Evolutionary conservation across 768 basidiomycete species (phyloP).

Genomic region (Amanita jacksonii): DNA sequence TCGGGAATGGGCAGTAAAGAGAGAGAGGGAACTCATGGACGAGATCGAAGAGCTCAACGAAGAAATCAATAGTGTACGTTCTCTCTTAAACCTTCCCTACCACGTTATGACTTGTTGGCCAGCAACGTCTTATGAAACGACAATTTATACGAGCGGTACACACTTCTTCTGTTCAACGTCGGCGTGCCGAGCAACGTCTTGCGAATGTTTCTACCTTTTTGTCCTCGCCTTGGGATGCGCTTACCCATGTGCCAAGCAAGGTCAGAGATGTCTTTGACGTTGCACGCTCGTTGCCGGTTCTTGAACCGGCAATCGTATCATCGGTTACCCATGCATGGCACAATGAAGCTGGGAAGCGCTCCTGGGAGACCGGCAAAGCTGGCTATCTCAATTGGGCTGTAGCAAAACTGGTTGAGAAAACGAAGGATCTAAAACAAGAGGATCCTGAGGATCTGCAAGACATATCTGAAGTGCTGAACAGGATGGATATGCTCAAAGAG

Average conservation of each 20-base stretch:
- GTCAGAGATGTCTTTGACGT: slow-evolving; percentile 35
- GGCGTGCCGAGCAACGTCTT: slow-evolving; percentile 34
- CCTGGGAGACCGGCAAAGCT: slow-evolving; percentile 67
- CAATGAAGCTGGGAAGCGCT: slow-evolving; percentile 59
- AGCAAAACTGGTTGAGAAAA: slow-evolving; percentile 35
- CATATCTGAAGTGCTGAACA: slow-evolving; percentile 3
- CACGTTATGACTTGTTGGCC: slow-evolving; percentile 3
- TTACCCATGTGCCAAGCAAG: slow-evolving; percentile 30
- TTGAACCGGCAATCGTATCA: slow-evolving; percentile 28
- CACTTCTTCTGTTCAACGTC: slow-evolving; percentile 34
- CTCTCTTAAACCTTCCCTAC: slow-evolving; percentile 2
- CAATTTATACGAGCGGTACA: slow-evolving; percentile 45
- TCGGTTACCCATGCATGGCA: slow-evolving; percentile 32
- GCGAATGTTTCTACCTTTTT: slow-evolving; percentile 34
- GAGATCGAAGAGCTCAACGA: slow-evolving; percentile 61
- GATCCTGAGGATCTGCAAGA: slow-evolving; percentile 7
- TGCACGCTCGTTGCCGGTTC: slow-evolving; percentile 39
- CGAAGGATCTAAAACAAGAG: slow-evolving; percentile 15
- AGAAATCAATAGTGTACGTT: slow-evolving; percentile 60
- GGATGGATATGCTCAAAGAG: slow-evolving; percentile 1
- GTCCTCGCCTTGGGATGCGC: slow-evolving; percentile 19
- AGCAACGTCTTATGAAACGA: slow-evolving; percentile 64
- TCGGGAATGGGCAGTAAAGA: slow-evolving; percentile 45
- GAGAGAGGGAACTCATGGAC: slow-evolving; percentile 50
- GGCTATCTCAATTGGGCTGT: slow-evolving; percentile 79